A percentile compares a stretch with the other conserved stretches of the same genome.
phyloP scores from a whole-genome alignment of 192 early-diverging fungal species.

The Obelidium mucronatum region DNA sequence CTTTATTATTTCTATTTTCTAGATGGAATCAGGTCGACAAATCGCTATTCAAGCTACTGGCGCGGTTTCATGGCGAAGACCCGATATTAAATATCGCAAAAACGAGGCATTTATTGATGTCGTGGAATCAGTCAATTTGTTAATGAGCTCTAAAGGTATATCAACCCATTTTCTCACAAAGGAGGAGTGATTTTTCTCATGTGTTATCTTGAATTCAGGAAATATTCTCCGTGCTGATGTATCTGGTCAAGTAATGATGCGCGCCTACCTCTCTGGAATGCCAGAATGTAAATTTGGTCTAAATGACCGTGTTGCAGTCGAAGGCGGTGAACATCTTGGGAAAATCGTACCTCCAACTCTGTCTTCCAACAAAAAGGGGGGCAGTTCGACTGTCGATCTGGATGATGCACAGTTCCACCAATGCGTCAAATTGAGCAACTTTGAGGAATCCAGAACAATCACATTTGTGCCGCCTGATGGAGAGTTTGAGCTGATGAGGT shows the following conservation, averaged over 20 bases:
- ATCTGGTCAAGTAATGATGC: slow-evolving; percentile 89
- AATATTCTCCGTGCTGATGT: slow-evolving; percentile 90
- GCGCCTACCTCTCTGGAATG: slow-evolving; percentile 94
- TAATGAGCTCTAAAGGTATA: slow-evolving; percentile 78
- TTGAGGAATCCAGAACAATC: slow-evolving; percentile 92
- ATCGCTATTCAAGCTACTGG: slow-evolving; percentile 98
- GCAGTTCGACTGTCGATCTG: slow-evolving; percentile 74
- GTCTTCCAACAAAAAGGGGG: slow-evolving; percentile 27
- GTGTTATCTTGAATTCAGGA: slow-evolving; percentile 40
- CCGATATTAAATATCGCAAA: slow-evolving; percentile 95
- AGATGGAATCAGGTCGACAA: slow-evolving; percentile 55
- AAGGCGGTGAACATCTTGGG: slow-evolving; percentile 63
- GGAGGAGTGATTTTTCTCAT: no score
- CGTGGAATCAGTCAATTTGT: slow-evolving; percentile 95
- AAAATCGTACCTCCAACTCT: slow-evolving; percentile 30
- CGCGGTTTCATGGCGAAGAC: slow-evolving; percentile 89
- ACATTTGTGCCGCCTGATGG: slow-evolving; percentile 98
- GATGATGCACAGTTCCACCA: slow-evolving; percentile 99
- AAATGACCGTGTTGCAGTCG: slow-evolving; percentile 91
- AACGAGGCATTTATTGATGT: slow-evolving; percentile 99
- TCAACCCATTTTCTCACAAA: not conserved
- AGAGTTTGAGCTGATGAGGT: slow-evolving; percentile 95
- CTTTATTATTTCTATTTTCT: no score
- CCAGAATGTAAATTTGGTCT: slow-evolving; percentile 98
- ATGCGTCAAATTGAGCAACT: slow-evolving; percentile 92